phyloP scores from a whole-genome alignment of 2,329 filamentous ascomycete species.

The Aspergillus sp. region DNA sequence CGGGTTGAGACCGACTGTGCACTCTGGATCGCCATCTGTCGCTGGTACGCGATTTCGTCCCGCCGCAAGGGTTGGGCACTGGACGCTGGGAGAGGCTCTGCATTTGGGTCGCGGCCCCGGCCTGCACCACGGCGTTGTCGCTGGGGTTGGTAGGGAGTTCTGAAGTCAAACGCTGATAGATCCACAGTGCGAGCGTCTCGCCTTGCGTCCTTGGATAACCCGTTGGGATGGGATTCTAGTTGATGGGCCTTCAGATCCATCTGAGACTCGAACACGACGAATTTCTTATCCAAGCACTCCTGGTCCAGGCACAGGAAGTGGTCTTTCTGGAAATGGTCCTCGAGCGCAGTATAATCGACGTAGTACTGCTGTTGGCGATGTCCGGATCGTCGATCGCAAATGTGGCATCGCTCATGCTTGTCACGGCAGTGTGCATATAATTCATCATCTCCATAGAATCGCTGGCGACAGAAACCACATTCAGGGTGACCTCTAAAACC shows the following conservation, averaged over 20 bases:
- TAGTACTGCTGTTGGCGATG: conserved; percentile 79
- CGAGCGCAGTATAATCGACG: conserved; percentile 76
- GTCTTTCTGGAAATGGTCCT: conserved; percentile 77
- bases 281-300: conserved; percentile 94
- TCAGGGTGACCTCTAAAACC: conserved; percentile 94
- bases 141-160: conserved; percentile 60
- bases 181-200: conserved; percentile 80
- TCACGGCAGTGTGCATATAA: conserved; percentile 88
- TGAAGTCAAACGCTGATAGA: conserved; percentile 75
- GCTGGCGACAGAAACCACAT: conserved; percentile 82
- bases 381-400: conserved; percentile 67
- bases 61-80: conserved; percentile 73
- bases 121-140: conserved; percentile 55
- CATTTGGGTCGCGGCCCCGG: conserved; percentile 78
- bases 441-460: conserved; percentile 95
- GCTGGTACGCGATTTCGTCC: conserved; percentile 85
- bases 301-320: conserved; percentile 79
- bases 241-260: conserved; percentile 94
- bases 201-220: conserved; percentile 73
- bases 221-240: conserved; percentile 70
- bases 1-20: conserved; percentile 72
- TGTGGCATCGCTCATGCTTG: conserved; percentile 89
- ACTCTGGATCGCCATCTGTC: conserved; percentile 85
- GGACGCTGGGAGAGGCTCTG: conserved; percentile 67
- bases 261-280: conserved; percentile 91